These are phyloP conservation scores for Aspergillus tamarii DNA, from an alignment of 2,329 filamentous ascomycete species.

Conservation along the genomic window DNA sequence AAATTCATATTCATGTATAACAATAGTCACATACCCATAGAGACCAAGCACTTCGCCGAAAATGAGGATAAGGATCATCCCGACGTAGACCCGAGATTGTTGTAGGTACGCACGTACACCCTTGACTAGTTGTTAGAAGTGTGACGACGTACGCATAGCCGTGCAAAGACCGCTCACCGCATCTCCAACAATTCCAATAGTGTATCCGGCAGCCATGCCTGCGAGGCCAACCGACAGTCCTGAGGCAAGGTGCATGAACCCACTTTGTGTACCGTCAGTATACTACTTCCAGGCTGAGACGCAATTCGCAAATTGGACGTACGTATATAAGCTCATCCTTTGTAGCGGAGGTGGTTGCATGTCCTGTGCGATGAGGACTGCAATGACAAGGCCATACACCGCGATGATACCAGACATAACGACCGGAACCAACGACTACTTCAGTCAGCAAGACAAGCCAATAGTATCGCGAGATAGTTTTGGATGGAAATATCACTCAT, in stretches of 20 bases:
- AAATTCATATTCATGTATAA: not conserved
- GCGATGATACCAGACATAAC: slow-evolving; percentile 99
- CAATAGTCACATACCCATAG: slow-evolving; percentile 71
- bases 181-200: slow-evolving; percentile 94
- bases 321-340: slow-evolving; percentile 84
- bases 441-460: slow-evolving; percentile 23
- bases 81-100: slow-evolving; percentile 93
- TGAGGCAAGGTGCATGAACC: slow-evolving; percentile 90
- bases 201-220: slow-evolving; percentile 91
- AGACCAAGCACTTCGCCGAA: slow-evolving; percentile 97
- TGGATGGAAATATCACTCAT: slow-evolving; percentile 26
- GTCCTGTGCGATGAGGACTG: slow-evolving; percentile 92
- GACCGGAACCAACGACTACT: slow-evolving; percentile 54
- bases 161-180: slow-evolving; percentile 57
- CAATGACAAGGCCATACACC: slow-evolving; percentile 95
- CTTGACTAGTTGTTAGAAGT: slow-evolving; percentile 40
- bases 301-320: slow-evolving; percentile 38
- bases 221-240: slow-evolving; percentile 90
- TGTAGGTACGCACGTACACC: slow-evolving; percentile 94
- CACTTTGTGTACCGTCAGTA: slow-evolving; percentile 53
- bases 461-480: not conserved
- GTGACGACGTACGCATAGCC: not conserved
- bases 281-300: not conserved
- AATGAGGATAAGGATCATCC: slow-evolving; percentile 98
- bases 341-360: slow-evolving; percentile 70